Evolutionary conservation across 352 stramenopile genomes (phyloP).

Genomic region (Globisporangium yorkense): DNA sequence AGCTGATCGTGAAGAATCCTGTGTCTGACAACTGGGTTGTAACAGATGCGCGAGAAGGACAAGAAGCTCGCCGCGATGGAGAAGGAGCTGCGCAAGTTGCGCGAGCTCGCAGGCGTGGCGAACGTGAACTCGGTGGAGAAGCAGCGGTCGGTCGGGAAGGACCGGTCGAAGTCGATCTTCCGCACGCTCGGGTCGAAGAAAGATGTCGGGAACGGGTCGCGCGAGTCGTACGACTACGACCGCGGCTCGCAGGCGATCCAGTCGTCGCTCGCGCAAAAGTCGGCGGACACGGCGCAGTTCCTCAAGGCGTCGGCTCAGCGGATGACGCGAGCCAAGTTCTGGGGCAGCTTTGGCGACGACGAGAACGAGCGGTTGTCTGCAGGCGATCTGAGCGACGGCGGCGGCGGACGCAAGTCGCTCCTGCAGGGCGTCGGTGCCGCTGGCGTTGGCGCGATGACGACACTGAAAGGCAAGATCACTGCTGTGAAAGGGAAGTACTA

Average conservation of each 20-base stretch:
- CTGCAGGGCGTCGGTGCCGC: slow-evolving; percentile 59
- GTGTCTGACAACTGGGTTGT: neutral
- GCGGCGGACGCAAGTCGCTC: slow-evolving; percentile 40
- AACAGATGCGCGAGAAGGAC: slow-evolving; percentile 51
- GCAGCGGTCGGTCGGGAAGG: slow-evolving; percentile 55
- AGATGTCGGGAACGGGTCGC: slow-evolving; percentile 30
- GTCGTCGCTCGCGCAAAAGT: slow-evolving; percentile 60
- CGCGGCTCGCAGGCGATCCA: slow-evolving; percentile 42
- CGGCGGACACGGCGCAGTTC: slow-evolving; percentile 72
- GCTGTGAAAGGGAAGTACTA: slow-evolving; percentile 85
- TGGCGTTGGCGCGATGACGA: slow-evolving; percentile 58
- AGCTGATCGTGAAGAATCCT: neutral
- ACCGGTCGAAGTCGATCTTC: slow-evolving; percentile 60
- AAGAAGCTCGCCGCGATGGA: slow-evolving; percentile 63
- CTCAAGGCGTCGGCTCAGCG: slow-evolving; percentile 64
- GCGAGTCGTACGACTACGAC: slow-evolving; percentile 25
- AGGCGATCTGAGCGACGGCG: slow-evolving; percentile 35
- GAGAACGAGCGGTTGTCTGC: slow-evolving; percentile 44
- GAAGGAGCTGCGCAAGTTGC: slow-evolving; percentile 66
- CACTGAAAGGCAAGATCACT: slow-evolving; percentile 59
- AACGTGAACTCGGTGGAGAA: slow-evolving; percentile 46
- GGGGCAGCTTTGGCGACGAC: slow-evolving; percentile 39
- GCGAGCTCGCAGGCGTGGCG: slow-evolving; percentile 33
- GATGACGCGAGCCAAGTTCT: slow-evolving; percentile 57
- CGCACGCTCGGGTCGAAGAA: slow-evolving; percentile 83